These are phyloP conservation scores for Barbarea vulgaris DNA, from an alignment of 345 rosid genomes.

Conservation along the genomic window DNA sequence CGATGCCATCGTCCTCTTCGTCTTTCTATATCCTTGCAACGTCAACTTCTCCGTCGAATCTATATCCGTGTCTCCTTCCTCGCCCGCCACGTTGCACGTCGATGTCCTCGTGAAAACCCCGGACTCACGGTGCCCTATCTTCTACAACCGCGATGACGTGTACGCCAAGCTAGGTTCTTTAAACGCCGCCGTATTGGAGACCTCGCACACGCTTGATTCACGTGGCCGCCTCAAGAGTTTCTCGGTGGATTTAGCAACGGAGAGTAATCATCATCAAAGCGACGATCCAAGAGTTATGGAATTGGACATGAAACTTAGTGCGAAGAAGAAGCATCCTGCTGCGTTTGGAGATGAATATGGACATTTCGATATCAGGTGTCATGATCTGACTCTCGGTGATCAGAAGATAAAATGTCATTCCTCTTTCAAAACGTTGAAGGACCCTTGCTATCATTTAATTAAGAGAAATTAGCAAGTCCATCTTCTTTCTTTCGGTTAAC, in stretches of 20 bases:
- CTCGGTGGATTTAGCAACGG: slow-evolving; percentile 22
- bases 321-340: not conserved
- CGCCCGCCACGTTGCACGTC: slow-evolving; percentile 1
- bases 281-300: not conserved
- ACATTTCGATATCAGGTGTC: slow-evolving; percentile 7
- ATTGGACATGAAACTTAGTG: slow-evolving; percentile 13
- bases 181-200: slow-evolving; percentile 12
- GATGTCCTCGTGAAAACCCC: slow-evolving; percentile 1
- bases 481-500: too few relatives aligned
- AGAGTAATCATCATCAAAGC: not conserved
- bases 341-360: not conserved
- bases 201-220: not conserved
- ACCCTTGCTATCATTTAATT: too few relatives aligned
- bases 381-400: not conserved
- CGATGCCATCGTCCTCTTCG: not conserved
- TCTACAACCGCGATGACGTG: slow-evolving; percentile 2
- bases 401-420: slow-evolving; percentile 2
- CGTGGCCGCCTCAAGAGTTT: slow-evolving; percentile 1
- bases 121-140: not conserved
- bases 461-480: too few relatives aligned
- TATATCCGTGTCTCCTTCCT: not conserved
- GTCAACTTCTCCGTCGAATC: slow-evolving; percentile 15
- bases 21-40: not conserved
- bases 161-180: slow-evolving; percentile 13
- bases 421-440: too few relatives aligned